These are phyloP conservation scores for Drechslerella coelobrocha DNA, from an alignment of 2,329 filamentous ascomycete species.

Conservation along the genomic window DNA sequence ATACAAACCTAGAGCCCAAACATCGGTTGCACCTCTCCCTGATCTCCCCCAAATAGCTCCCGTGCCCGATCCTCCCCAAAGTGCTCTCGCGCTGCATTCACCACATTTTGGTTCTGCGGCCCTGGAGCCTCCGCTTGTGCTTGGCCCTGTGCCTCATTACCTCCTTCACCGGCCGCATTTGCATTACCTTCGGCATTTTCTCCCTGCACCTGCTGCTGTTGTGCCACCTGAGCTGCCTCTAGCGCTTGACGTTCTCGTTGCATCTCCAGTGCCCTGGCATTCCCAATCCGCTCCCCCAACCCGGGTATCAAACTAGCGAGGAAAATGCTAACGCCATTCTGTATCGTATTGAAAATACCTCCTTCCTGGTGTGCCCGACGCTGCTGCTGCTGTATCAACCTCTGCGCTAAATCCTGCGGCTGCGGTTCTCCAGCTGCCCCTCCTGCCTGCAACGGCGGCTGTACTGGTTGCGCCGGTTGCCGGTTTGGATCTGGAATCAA, in stretches of 20 bases:
- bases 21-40: neutral
- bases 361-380: constrained; percentile 36
- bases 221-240: constrained; percentile 10
- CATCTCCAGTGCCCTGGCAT: constrained; percentile 15
- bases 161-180: neutral
- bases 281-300: constrained; percentile 39
- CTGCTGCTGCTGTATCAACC: constrained; percentile 13
- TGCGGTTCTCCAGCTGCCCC: constrained; percentile 23
- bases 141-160: neutral
- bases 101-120: constrained; percentile 13
- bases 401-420: constrained; percentile 40
- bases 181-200: constrained; percentile 1
- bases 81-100: constrained; percentile 24
- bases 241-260: constrained; percentile 9
- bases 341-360: constrained; percentile 51
- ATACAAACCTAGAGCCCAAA: neutral
- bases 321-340: constrained; percentile 53
- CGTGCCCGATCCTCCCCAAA: constrained; percentile 14
- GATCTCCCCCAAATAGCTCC: constrained; percentile 14
- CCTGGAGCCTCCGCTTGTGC: constrained; percentile 5
- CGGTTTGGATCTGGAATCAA: constrained; percentile 32
- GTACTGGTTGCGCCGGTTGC: constrained; percentile 13
- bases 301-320: constrained; percentile 54
- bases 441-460: constrained; percentile 18
- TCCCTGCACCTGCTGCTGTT: constrained; percentile 4